Evolutionary conservation across 2,329 filamentous ascomycete genomes (phyloP).

Genomic region (Hortaea sp.): DNA sequence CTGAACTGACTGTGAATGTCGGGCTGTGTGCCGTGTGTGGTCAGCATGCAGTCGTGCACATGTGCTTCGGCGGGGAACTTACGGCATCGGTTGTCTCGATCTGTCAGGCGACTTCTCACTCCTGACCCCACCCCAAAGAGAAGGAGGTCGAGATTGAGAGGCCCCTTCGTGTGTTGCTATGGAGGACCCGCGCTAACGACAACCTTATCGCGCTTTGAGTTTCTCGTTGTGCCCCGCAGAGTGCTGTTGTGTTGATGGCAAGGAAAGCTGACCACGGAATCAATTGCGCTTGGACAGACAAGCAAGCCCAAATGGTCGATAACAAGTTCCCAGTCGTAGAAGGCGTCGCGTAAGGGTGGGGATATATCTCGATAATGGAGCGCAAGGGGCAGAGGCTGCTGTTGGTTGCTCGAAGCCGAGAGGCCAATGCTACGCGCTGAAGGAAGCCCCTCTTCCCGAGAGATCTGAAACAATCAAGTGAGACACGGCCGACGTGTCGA

Average conservation of each 20-base stretch:
- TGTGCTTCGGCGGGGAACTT: not conserved
- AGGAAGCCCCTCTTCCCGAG: not conserved
- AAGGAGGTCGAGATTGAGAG: not conserved
- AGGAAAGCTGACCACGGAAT: too few relatives aligned
- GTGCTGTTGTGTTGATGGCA: not conserved
- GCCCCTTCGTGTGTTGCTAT: not conserved
- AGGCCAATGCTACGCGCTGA: not conserved
- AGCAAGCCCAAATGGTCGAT: too few relatives aligned
- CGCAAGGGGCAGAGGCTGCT: not conserved
- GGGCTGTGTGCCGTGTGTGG: conserved; percentile 1
- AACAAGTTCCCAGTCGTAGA: too few relatives aligned
- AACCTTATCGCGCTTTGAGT: conserved; percentile 4
- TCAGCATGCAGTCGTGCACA: not conserved
- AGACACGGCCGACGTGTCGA: not conserved
- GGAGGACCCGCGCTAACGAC: not conserved
- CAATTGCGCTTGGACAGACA: too few relatives aligned
- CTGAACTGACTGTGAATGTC: conserved; percentile 9
- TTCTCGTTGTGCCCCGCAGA: not conserved
- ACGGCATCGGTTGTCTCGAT: not conserved
- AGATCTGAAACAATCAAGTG: not conserved
- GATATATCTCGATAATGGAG: not conserved
- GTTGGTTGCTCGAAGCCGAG: not conserved
- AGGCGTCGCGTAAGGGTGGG: too few relatives aligned
- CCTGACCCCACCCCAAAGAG: not conserved
- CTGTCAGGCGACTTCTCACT: not conserved